Evolutionary conservation across 306 rosid species (phyloP).

Genomic region (Vigna angularis): DNA sequence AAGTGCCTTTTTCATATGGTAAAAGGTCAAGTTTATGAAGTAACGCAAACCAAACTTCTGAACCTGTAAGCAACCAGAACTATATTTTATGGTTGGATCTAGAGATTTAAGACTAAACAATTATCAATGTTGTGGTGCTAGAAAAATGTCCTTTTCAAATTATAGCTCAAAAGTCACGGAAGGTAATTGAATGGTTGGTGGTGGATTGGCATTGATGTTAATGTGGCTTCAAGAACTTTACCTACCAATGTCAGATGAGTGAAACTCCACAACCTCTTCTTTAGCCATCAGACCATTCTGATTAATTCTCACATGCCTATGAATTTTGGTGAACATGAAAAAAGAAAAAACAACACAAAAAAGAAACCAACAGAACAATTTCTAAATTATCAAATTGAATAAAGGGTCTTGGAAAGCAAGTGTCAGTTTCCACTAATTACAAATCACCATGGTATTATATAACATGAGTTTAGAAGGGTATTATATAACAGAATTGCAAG

Average conservation of each 20-base stretch:
- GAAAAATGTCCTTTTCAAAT: conserved; percentile 49
- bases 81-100: conserved; percentile 27
- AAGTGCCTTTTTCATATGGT: conserved; percentile 3
- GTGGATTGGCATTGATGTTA: conserved; percentile 26
- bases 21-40: neutral
- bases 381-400: neutral
- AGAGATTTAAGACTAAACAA: conserved; percentile 29
- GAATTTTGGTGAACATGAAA: neutral
- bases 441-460: too few species aligned
- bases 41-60: conserved; percentile 1
- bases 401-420: too few species aligned
- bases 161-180: conserved; percentile 21
- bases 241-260: conserved; percentile 24
- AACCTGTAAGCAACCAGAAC: neutral
- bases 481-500: neutral
- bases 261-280: conserved; percentile 34
- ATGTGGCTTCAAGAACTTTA: conserved; percentile 42
- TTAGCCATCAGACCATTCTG: neutral
- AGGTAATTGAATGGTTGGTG: conserved; percentile 45
- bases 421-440: too few species aligned
- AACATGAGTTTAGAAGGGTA: too few species aligned
- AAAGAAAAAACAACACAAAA: neutral
- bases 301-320: neutral
- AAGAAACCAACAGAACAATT: neutral
- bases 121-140: conserved; percentile 28